These are phyloP conservation scores for Eragrostis curvula DNA, from an alignment of 176 grass and related monocot species.

Conservation along the genomic window DNA sequence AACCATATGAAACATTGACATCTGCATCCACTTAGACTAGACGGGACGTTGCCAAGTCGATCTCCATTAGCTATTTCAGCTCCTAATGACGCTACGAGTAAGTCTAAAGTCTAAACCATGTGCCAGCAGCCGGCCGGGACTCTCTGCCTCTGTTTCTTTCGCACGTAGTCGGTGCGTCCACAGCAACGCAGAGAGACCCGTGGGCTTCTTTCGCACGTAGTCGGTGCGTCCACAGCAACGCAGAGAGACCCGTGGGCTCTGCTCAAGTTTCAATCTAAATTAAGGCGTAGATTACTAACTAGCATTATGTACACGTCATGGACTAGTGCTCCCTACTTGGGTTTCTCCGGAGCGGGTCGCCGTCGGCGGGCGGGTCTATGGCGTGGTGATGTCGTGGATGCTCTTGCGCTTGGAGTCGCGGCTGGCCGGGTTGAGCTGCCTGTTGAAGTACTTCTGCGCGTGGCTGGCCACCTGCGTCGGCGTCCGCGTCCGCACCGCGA, in stretches of 20 bases:
- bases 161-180: background rate
- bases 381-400: constrained; percentile 93
- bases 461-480: constrained; percentile 97
- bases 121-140: constrained; percentile 2
- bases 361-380: constrained; percentile 35
- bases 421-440: constrained; percentile 54
- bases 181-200: background rate
- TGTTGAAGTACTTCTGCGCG: constrained; percentile 93
- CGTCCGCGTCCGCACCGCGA: constrained; percentile 80
- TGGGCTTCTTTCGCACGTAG: background rate
- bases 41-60: constrained; percentile 29
- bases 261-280: background rate
- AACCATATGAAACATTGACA: constrained; percentile 2
- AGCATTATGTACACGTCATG: constrained; percentile 43
- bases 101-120: constrained; percentile 22
- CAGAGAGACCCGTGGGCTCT: background rate
- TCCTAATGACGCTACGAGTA: background rate
- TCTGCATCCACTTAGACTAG: background rate
- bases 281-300: background rate
- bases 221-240: background rate
- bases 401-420: constrained; percentile 89
- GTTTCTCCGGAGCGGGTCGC: background rate
- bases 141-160: constrained; percentile 1
- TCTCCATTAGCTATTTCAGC: background rate
- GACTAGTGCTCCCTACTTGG: background rate